These are phyloP conservation scores for Geosmithia flava DNA, from an alignment of 2,329 filamentous ascomycete genomes.

Conservation along the genomic window DNA sequence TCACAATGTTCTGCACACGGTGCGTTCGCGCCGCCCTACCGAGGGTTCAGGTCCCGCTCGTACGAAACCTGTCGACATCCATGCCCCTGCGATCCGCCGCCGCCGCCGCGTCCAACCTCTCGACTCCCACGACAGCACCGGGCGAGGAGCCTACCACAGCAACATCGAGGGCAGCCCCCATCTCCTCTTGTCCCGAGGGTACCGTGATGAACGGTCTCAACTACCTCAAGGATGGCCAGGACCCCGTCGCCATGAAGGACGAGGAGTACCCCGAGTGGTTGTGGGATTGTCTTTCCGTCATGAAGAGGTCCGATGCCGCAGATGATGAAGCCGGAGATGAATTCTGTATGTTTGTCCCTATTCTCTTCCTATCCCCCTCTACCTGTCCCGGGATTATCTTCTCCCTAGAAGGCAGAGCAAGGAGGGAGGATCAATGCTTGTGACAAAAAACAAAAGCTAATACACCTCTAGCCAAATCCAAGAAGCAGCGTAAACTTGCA, in stretches of 20 bases:
- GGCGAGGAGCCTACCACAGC: conserved; percentile 12
- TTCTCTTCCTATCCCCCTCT: neutral
- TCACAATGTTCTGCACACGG: conserved; percentile 27
- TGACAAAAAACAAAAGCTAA: neutral
- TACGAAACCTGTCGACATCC: conserved; percentile 27
- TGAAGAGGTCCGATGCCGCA: conserved; percentile 38
- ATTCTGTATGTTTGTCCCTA: conserved; percentile 53
- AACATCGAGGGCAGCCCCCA: conserved; percentile 11
- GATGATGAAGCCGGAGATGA: conserved; percentile 55
- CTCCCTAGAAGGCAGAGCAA: neutral
- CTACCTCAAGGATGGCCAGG: conserved; percentile 59
- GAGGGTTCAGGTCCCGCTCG: conserved; percentile 14
- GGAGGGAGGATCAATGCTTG: no score
- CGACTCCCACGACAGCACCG: conserved; percentile 17
- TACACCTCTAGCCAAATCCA: conserved; percentile 58
- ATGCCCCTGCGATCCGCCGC: conserved; percentile 20
- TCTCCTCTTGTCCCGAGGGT: conserved; percentile 50
- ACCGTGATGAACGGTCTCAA: conserved; percentile 64
- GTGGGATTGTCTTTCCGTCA: conserved; percentile 57
- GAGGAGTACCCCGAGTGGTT: conserved; percentile 71
- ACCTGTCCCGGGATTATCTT: no score
- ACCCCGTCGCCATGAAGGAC: conserved; percentile 64
- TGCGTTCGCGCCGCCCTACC: conserved; percentile 34
- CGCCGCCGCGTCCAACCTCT: conserved; percentile 20
- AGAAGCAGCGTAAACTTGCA: conserved; percentile 64